Percentiles rank a stretch among this genome's conserved stretches.
These are phyloP conservation scores for Sordariomycetes sp. DNA, from an alignment of 2,329 filamentous ascomycete species.

Conservation along the genomic window DNA sequence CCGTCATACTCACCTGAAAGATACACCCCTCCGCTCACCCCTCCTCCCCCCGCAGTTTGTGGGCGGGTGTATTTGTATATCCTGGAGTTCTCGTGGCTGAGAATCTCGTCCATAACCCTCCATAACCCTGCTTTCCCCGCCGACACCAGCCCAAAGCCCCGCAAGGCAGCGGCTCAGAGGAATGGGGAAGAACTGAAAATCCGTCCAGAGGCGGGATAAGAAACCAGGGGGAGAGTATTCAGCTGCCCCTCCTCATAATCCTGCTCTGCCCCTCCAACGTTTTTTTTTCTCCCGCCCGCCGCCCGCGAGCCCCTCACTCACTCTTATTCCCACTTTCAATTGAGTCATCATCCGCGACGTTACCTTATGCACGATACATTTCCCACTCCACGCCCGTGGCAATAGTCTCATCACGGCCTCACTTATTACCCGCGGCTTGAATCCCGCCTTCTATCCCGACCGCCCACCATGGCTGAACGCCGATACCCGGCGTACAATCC, in stretches of 20 bases:
- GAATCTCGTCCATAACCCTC: background rate
- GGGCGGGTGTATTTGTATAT: background rate
- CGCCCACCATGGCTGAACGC: constrained; percentile 35
- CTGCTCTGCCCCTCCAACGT: background rate
- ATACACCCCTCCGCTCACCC: constrained; percentile 5
- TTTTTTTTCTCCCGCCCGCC: background rate
- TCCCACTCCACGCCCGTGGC: background rate
- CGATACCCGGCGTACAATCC: constrained; percentile 22
- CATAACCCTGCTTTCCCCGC: background rate
- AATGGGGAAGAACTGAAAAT: background rate
- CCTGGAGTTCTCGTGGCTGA: too few relatives aligned
- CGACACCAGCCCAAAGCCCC: constrained; percentile 2
- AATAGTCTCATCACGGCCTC: background rate
- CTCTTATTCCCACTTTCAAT: constrained; percentile 3
- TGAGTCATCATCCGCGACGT: background rate
- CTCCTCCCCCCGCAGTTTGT: constrained; percentile 1
- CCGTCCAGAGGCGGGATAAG: background rate
- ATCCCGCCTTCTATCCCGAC: background rate
- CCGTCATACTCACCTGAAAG: background rate
- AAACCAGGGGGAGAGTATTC: background rate
- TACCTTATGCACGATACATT: background rate
- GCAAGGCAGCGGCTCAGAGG: constrained; percentile 2
- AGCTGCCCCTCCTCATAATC: background rate
- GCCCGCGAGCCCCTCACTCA: constrained; percentile 7
- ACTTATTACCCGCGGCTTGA: background rate